Conservation (phyloP, 2,329 filamentous ascomycete genomes). For the Fusarium ambrosium region DNA sequence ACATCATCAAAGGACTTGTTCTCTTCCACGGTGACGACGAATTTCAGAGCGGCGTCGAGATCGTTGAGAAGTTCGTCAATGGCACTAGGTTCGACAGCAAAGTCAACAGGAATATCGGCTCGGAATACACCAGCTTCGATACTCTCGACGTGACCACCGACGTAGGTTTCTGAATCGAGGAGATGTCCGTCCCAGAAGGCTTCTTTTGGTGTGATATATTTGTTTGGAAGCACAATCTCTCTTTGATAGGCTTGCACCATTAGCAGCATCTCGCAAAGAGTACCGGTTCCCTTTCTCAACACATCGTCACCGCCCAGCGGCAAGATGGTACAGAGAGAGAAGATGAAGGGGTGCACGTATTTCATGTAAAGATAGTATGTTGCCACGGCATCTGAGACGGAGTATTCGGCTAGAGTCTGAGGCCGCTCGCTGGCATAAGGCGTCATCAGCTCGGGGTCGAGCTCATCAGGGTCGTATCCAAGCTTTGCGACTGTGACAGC, state of each 20-base stretch:
- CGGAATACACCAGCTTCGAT: conserved; percentile 98
- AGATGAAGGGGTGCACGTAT: conserved; percentile 99
- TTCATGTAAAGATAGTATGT: conserved; percentile 99
- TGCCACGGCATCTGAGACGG: conserved; percentile 97
- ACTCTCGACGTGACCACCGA: conserved; percentile 98
- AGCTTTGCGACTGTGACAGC: conserved; percentile 98
- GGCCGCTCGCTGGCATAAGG: conserved; percentile 90
- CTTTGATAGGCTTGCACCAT: conserved; percentile 98
- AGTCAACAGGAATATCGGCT: conserved; percentile 94
- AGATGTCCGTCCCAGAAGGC: conserved; percentile 97
- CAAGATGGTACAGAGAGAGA: conserved; percentile 97
- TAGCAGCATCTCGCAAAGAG: conserved; percentile 98
- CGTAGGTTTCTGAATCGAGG: conserved; percentile 96
- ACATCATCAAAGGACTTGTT: conserved; percentile 86
- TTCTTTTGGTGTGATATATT: conserved; percentile 91
- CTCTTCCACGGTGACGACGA: conserved; percentile 87
- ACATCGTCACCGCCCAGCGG: conserved; percentile 94
- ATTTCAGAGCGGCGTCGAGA: conserved; percentile 88
- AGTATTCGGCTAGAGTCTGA: conserved; percentile 96
- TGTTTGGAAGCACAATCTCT: conserved; percentile 94
- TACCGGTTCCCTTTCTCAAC: conserved; percentile 94
- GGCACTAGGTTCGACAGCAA: conserved; percentile 88
- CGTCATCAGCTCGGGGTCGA: conserved; percentile 98
- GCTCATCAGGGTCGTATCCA: conserved; percentile 97
- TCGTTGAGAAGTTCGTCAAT: conserved; percentile 91